Base-by-base conservation (phyloP, 371 early-diverging fungal species). In the Synchytrium microbalum region DNA sequence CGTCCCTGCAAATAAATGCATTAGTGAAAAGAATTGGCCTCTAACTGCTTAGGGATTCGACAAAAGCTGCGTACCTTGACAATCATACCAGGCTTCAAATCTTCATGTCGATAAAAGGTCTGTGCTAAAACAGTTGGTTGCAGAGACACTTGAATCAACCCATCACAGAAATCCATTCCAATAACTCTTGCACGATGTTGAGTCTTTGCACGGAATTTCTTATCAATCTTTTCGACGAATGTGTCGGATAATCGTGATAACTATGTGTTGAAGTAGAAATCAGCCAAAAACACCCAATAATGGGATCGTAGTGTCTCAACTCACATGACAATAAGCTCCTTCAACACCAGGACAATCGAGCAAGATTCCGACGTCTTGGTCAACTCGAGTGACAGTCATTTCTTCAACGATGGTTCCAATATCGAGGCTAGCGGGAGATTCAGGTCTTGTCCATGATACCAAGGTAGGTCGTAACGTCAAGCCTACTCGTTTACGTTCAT, bases 141-240 rank as follows among this genome's bases (percentile, higher is more conserved):
- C 54, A 89, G 77, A 25, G 89, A 85, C 27, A 92, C 72, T 31
- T 84, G 81, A 24, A 88, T 63, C 0, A 91, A 57, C 27, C 84
- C 86, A 67, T 91, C 91, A 19, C 89, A 81, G 32, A 85, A 78
- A 46, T 89, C 91, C 67, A 86, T 87, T 1, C 87, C 86, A 52
- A 92, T 66, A 2, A 94, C 88, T 62, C 94, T 84, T 30, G 82
- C 90, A 31, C 82, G 80, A 65, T 93, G 93, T 0, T 63, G 71
- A 2, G 85, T 79, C 30, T 86, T 92, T 8, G 87, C 60, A 29
- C 72, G 74, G 71, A 74, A 91, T 29, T 76, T 78, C 46, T 86
- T 87, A 3, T 72, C 75, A n/a, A 80, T 74, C 53, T 70, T 63
- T 14, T 78, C 72, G 26, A 85, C 60, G 46, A 70, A 83, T 23